Conservation (phyloP, 1,139 yeast genomes). For the Yamadazyma oceani region DNA sequence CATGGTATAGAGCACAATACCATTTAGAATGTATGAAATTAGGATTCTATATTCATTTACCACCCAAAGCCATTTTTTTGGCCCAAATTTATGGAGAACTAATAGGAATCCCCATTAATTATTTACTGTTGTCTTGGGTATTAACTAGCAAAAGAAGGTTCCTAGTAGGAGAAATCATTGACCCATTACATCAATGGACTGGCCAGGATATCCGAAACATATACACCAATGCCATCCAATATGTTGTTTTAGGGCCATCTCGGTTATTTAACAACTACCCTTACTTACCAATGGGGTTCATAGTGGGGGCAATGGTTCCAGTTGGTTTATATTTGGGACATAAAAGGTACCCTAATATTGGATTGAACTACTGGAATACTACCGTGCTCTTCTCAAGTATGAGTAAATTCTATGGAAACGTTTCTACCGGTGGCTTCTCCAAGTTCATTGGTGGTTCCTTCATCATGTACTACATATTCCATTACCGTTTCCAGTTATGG, state of each 20-base stretch:
- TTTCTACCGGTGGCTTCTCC: constrained; percentile 51
- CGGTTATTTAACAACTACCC: constrained; percentile 41
- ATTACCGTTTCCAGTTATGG: constrained; percentile 38
- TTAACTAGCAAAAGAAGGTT: constrained; percentile 37
- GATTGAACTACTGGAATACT: constrained; percentile 44
- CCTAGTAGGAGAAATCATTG: constrained; percentile 36
- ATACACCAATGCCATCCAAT: constrained; percentile 51
- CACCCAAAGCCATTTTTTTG: constrained; percentile 46
- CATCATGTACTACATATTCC: constrained; percentile 45
- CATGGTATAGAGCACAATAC: constrained; percentile 54
- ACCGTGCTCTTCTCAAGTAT: constrained; percentile 50
- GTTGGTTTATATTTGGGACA: constrained; percentile 31
- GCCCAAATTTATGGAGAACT: constrained; percentile 51
- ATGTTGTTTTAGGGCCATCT: constrained; percentile 49
- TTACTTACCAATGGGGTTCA: constrained; percentile 45
- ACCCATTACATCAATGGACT: constrained; percentile 55
- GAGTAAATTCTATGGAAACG: constrained; percentile 48
- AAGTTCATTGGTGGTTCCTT: constrained; percentile 47
- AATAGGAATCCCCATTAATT: constrained; percentile 52
- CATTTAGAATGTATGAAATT: constrained; percentile 49
- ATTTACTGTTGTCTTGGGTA: constrained; percentile 48
- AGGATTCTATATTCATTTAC: constrained; percentile 49
- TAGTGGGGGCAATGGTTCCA: constrained; percentile 41
- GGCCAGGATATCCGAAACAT: constrained; percentile 42
- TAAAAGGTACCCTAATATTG: constrained; percentile 18